Conservation (phyloP, 768 basidiomycete species). For the Boletus tomentosulus region DNA sequence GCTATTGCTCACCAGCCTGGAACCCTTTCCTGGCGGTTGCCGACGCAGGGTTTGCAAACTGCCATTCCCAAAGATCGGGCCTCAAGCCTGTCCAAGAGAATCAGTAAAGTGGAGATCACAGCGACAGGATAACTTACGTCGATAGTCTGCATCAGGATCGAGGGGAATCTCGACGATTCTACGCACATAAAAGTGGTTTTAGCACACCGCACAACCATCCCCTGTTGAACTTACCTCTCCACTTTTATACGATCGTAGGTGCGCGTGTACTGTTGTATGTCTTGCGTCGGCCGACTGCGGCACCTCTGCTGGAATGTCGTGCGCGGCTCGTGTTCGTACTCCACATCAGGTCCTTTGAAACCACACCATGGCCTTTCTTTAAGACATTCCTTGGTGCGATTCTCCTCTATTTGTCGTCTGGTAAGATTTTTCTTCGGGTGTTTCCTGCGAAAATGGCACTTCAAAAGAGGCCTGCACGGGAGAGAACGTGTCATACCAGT, state of each 20-base stretch:
- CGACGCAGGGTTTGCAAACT: slow-evolving; percentile 55
- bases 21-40: slow-evolving; percentile 51
- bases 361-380: slow-evolving; percentile 36
- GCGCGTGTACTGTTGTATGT: slow-evolving; percentile 69
- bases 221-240: slow-evolving; percentile 44
- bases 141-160: slow-evolving; percentile 56
- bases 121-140: slow-evolving; percentile 36
- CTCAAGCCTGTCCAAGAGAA: slow-evolving; percentile 27
- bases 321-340: slow-evolving; percentile 34
- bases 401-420: slow-evolving; percentile 14
- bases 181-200: background rate
- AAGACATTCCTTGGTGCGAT: slow-evolving; percentile 35
- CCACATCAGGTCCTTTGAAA: slow-evolving; percentile 18
- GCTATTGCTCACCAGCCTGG: slow-evolving; percentile 38
- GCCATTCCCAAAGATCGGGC: slow-evolving; percentile 53
- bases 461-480: background rate
- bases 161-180: slow-evolving; percentile 64
- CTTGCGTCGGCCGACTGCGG: slow-evolving; percentile 39
- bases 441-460: slow-evolving; percentile 13
- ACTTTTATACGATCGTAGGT: slow-evolving; percentile 48
- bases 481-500: slow-evolving; percentile 50
- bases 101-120: background rate
- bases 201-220: background rate
- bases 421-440: slow-evolving; percentile 13
- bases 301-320: slow-evolving; percentile 46